Percentiles rank a stretch among this genome's conserved stretches.
Evolutionary conservation across 2,329 filamentous ascomycete genomes (phyloP).

Genomic region (Domatiomyces catenatus): DNA sequence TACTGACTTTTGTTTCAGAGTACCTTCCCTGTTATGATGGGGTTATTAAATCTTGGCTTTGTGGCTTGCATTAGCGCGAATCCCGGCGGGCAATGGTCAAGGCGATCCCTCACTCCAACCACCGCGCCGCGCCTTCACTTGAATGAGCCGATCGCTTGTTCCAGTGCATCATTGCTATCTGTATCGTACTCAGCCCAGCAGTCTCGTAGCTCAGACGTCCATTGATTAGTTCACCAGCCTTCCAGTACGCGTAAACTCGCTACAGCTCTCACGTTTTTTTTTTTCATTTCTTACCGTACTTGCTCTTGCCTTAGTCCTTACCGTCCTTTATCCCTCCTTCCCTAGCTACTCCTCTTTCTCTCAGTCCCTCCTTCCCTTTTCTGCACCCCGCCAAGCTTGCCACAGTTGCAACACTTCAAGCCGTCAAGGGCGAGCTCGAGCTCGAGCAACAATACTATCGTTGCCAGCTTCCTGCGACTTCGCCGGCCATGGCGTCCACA

Average conservation of each 20-base stretch:
- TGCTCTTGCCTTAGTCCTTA: background rate
- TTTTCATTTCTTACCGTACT: background rate
- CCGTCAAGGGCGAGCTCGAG: background rate
- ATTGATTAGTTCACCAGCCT: background rate
- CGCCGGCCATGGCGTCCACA: conserved; percentile 8
- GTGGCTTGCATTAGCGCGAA: background rate
- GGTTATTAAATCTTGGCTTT: background rate
- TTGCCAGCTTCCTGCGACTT: conserved; percentile 1
- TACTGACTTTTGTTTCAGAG: background rate
- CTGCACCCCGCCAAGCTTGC: background rate
- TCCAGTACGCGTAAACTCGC: background rate
- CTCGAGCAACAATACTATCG: background rate
- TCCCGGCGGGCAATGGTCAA: background rate
- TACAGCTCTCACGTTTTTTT: background rate
- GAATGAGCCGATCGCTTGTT: background rate
- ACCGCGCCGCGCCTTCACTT: background rate
- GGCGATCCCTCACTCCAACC: background rate
- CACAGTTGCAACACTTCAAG: background rate
- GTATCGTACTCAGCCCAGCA: background rate
- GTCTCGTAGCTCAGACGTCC: background rate
- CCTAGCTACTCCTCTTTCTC: background rate
- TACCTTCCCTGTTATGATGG: background rate
- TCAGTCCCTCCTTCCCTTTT: background rate
- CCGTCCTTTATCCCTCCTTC: background rate
- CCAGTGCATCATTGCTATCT: background rate